Base-by-base conservation (phyloP, 1,139 yeast species). In the Debaryomyces fabryi region DNA sequence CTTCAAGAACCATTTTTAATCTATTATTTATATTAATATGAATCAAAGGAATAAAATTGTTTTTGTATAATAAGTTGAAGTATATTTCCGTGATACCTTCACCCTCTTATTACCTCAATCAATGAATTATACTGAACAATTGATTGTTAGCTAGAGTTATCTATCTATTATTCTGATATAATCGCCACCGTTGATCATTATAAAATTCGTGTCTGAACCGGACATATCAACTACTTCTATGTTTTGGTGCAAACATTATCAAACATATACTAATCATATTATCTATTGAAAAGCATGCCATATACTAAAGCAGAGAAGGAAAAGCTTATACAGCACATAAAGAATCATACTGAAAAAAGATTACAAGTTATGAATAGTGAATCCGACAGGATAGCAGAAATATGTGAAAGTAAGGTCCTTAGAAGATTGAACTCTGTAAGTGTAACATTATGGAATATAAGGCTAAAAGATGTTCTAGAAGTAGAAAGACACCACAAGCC, bases 1-100 rank as follows among this genome's bases (percentile, higher is more conserved):
- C 98, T 72, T 93, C 98, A 63, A 92, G 82, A 56, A 86, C 97
- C 97, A 90, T 90, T 45, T 40, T 30, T 2, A 10, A 27, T 15
- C 10, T 39, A 25, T 27, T 39, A 39, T 39, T 4, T 40, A 29
- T 39, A 30, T 37, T 8, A 21, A 13, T 37, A 24, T 37, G 30
- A 37, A 37, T 24, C 40, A 23, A 36, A 12, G 12, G 38, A 12
- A 35, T 15, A 12, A 23, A 23, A 7, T 15, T 21, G 30, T 37
- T 12, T 16, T 37, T 15, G 15, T 7, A 23, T 23, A 37, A 24
- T 13, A 37, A 15, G 24, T 24, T n/a, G 29, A 24, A 23, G 13
- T 37, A 37, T 37, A 13, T 25, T 16, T 37, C 4, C 9, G 15
- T 10, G 10, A 15, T 13, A 35, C 38, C 13, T 13, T 23, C 29